These are phyloP conservation scores for Coprinellus micaceus DNA, from an alignment of 768 basidiomycete species.

Conservation along the genomic window DNA sequence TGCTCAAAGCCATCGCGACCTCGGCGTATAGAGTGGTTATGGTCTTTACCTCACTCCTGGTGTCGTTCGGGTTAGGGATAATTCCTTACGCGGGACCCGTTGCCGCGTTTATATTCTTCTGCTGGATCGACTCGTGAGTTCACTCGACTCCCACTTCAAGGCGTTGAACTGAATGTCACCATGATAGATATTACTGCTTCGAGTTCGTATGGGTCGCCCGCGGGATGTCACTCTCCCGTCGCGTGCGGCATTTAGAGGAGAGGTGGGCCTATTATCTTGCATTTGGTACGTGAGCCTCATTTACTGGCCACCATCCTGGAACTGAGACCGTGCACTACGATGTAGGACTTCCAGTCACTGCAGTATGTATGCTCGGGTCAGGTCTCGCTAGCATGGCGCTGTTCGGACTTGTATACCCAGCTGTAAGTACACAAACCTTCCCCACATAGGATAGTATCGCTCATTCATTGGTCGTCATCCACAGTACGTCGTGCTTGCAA, in stretches of 20 bases:
- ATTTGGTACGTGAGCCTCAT: constrained; percentile 51
- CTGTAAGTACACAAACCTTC: constrained; percentile 39
- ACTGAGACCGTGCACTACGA: neutral
- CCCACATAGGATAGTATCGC: neutral
- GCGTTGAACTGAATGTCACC: neutral
- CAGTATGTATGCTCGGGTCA: constrained; percentile 68
- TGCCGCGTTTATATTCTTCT: constrained; percentile 68
- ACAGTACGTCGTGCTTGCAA: constrained; percentile 86
- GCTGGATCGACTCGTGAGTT: constrained; percentile 85
- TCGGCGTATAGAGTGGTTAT: constrained; percentile 82
- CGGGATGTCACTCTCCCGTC: constrained; percentile 61
- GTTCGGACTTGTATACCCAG: constrained; percentile 80
- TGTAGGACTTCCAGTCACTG: constrained; percentile 68
- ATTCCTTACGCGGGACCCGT: constrained; percentile 64
- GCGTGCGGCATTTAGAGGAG: constrained; percentile 77
- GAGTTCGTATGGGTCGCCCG: constrained; percentile 85
- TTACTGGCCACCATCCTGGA: too few species aligned
- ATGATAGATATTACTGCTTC: constrained; percentile 79
- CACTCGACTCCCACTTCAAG: neutral
- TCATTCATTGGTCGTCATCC: constrained; percentile 1
- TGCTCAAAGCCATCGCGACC: constrained; percentile 71
- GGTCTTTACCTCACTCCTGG: constrained; percentile 69
- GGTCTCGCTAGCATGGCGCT: constrained; percentile 76
- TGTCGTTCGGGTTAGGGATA: constrained; percentile 60
- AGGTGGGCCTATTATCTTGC: constrained; percentile 88